Evolutionary conservation across 2,329 filamentous ascomycete genomes (phyloP).

Genomic region (Scedosporium boydii): DNA sequence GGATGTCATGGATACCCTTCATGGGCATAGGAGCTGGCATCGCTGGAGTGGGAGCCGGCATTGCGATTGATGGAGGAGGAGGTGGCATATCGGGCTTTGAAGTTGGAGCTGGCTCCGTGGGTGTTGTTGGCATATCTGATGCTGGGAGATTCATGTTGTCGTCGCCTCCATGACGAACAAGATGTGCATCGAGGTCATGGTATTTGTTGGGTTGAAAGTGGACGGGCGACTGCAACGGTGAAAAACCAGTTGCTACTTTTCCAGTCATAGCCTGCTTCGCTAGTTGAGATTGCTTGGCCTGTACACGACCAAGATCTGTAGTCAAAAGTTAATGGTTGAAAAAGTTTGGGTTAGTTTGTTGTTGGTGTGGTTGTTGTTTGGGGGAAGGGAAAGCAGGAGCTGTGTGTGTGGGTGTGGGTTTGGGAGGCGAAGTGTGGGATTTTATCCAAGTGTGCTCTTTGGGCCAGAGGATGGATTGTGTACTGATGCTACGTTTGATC

Average conservation of each 20-base stretch:
- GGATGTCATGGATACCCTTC: not conserved
- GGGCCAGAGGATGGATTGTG: not conserved
- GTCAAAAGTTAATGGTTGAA: not conserved
- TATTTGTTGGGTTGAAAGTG: not conserved
- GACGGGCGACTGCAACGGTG: not conserved
- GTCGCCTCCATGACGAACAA: not conserved
- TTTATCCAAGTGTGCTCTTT: not conserved
- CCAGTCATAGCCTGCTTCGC: conserved; percentile 15
- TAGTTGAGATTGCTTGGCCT: conserved; percentile 15
- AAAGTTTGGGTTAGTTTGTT: not conserved
- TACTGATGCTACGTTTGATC: not conserved
- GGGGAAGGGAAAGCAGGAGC: not conserved
- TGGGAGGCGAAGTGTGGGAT: not conserved
- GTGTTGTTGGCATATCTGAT: not conserved
- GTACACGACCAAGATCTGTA: conserved; percentile 14
- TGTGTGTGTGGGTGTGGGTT: not conserved
- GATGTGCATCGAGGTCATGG: conserved; percentile 5
- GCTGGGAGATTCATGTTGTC: not conserved
- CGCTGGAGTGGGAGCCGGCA: not conserved
- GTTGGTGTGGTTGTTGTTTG: not conserved
- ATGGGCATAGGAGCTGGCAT: not conserved
- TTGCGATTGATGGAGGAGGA: not conserved
- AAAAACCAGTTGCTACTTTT: not conserved
- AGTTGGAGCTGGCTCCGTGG: not conserved
- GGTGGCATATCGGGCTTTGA: not conserved